phyloP scores from a whole-genome alignment of 768 basidiomycete genomes.

The Glaciozyma antarctica region DNA sequence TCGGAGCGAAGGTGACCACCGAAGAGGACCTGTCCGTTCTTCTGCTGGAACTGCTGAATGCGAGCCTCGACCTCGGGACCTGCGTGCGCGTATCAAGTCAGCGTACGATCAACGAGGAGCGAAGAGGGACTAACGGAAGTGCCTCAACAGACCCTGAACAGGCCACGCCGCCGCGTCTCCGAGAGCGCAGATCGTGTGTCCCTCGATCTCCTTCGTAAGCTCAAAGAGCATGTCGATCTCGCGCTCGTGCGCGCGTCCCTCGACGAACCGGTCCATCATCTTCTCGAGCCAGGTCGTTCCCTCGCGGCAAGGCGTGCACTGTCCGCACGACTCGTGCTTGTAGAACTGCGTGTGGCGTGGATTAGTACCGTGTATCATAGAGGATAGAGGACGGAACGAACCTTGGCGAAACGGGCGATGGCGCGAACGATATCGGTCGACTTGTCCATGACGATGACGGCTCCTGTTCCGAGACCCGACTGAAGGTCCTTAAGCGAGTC shows the following conservation, averaged over 20 bases:
- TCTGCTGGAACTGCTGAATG: slow-evolving; percentile 63
- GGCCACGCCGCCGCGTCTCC: slow-evolving; percentile 99
- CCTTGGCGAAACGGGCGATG: slow-evolving; percentile 84
- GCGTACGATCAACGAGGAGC: background rate
- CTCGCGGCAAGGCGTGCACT: slow-evolving; percentile 59
- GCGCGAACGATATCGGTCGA: slow-evolving; percentile 87
- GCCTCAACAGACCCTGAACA: slow-evolving; percentile 92
- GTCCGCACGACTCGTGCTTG: slow-evolving; percentile 97
- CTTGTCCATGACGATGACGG: slow-evolving; percentile 99
- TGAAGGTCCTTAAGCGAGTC: slow-evolving; percentile 94
- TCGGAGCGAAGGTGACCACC: slow-evolving; percentile 49
- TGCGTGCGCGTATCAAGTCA: slow-evolving; percentile 17
- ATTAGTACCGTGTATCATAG: too few species aligned
- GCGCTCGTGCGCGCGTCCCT: slow-evolving; percentile 76
- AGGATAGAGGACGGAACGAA: too few species aligned
- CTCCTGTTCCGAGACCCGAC: slow-evolving; percentile 94
- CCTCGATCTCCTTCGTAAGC: slow-evolving; percentile 52
- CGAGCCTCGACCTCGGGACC: slow-evolving; percentile 80
- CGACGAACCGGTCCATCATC: slow-evolving; percentile 96
- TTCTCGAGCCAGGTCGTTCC: slow-evolving; percentile 99
- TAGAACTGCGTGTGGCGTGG: slow-evolving; percentile 75
- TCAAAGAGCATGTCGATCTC: slow-evolving; percentile 99
- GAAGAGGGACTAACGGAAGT: slow-evolving; percentile 56
- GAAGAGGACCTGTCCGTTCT: slow-evolving; percentile 74
- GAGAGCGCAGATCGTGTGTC: slow-evolving; percentile 78